These are phyloP conservation scores for Clavispora asparagi DNA, from an alignment of 805 yeast species.

Conservation along the genomic window DNA sequence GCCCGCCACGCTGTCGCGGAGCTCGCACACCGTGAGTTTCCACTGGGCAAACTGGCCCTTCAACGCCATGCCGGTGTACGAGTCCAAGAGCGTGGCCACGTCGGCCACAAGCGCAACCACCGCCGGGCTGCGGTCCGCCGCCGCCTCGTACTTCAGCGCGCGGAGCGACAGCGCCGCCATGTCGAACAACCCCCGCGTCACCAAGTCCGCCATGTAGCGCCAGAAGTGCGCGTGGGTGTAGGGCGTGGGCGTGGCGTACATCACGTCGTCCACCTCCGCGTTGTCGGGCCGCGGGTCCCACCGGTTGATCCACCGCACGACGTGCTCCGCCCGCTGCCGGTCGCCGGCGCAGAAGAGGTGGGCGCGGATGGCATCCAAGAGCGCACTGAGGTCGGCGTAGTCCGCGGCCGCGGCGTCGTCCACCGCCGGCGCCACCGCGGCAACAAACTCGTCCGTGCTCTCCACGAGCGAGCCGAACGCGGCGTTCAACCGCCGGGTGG, in stretches of 20 bases:
- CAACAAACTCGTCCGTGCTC: conserved; percentile 25
- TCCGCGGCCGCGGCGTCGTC: conserved; percentile 22
- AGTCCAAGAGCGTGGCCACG: conserved; percentile 32
- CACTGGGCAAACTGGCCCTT: conserved; percentile 35
- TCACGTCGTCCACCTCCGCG: conserved; percentile 42
- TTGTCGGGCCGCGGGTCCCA: conserved; percentile 64
- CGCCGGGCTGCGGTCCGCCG: conserved; percentile 25
- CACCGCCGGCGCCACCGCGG: conserved; percentile 12
- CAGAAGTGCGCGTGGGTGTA: conserved; percentile 53
- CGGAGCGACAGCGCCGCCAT: conserved; percentile 49
- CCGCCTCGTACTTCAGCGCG: conserved; percentile 38
- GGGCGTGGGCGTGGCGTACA: conserved; percentile 40
- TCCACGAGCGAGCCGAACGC: conserved; percentile 26
- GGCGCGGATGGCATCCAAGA: conserved; percentile 56
- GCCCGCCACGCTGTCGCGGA: not conserved
- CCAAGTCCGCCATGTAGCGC: conserved; percentile 54
- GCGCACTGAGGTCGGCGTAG: conserved; percentile 37
- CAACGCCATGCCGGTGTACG: conserved; percentile 36
- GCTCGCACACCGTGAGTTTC: not conserved
- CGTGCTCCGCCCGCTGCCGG: conserved; percentile 37
- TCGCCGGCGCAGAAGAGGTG: conserved; percentile 37
- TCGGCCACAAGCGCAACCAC: conserved; percentile 37
- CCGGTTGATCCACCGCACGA: conserved; percentile 62
- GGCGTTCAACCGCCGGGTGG: conserved; percentile 13
- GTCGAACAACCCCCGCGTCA: conserved; percentile 56